Evolutionary conservation across 345 rosid genomes (phyloP), one percentile per base, ranked within the genome.

Genomic region (Garcia nutans): DNA sequence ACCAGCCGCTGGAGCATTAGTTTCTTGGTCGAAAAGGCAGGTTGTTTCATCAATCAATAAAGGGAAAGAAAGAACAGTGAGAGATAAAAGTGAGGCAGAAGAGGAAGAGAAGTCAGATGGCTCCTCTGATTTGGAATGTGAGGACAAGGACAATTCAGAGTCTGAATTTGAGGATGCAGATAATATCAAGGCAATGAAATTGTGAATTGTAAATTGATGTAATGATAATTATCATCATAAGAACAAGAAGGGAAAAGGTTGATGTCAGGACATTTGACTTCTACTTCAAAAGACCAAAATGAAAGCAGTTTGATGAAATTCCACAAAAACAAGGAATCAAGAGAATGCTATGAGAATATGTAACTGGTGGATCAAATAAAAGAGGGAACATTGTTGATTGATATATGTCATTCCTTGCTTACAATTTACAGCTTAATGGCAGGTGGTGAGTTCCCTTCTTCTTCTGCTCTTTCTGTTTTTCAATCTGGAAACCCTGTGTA

Each of bases 61-160:
- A 37, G 52, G 47, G 24, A 10, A 22, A 8, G 50, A 47, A 33
- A 49, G 15, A 22, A 68, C 62, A 11, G 45, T 31, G 41, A 70
- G 42, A 55, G 59, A 23, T 76, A 45, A 26, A 60, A 61, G 28
- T 28, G 3, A 60, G 37, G 12, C 60, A 49, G 63, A 24, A 24
- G 79, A 60, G 42, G 61, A 28, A 69, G 44, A 60, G 22, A 63
- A 69, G 23, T 70, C 72, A 33, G 50, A 52, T 50, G 20, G 41
- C 37, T 49, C 79, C 52, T 47, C 54, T 41, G 41, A 50, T 50
- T 76, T 69, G 47, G 61, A 76, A 31, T 70, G 20, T 33, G 68
- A 69, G 28, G 59, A 65, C 19, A 6, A 49, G 68, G 60, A 22
- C 59, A 49, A 17, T 20, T 73, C 28, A 13, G 69, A 49, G 42